phyloP scores from a whole-genome alignment of 2,329 filamentous ascomycete species.

The Cordyceps cateniannulata region DNA sequence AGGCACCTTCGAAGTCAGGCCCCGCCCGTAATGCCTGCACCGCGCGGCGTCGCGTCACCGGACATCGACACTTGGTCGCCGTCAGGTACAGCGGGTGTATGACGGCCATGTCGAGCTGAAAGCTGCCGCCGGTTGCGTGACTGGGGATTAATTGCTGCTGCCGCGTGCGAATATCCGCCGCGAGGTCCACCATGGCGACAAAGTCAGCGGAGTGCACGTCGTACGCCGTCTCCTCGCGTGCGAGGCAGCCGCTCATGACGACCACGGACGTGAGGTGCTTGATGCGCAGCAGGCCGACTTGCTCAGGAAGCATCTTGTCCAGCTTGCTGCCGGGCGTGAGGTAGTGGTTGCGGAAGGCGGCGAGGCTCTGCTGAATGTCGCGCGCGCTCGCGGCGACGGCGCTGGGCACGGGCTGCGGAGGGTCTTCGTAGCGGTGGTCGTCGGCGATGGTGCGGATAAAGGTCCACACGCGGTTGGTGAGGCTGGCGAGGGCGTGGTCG shows the following conservation, averaged over 20 bases:
- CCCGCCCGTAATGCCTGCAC: conserved; percentile 10
- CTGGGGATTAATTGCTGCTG: neutral
- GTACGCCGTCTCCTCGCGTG: conserved; percentile 13
- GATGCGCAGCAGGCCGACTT: conserved; percentile 12
- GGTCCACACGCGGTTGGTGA: conserved; percentile 8
- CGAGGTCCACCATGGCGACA: conserved; percentile 12
- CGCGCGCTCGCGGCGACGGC: conserved; percentile 8
- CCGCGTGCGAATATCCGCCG: neutral
- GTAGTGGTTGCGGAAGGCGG: conserved; percentile 3
- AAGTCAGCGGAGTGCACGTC: conserved; percentile 13
- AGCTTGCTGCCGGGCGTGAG: neutral
- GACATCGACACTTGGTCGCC: conserved; percentile 15
- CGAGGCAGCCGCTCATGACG: conserved; percentile 11
- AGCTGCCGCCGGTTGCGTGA: conserved; percentile 1
- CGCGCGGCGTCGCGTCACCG: conserved; percentile 13
- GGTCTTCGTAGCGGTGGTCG: conserved; percentile 11
- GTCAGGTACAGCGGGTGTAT: conserved; percentile 15
- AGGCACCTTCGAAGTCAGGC: conserved; percentile 10
- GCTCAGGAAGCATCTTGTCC: conserved; percentile 6
- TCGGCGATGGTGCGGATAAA: conserved; percentile 13
- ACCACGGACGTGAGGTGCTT: conserved; percentile 13
- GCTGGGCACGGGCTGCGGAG: conserved; percentile 3
- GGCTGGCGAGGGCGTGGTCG: conserved; percentile 7
- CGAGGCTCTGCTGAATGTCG: conserved; percentile 9
- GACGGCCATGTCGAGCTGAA: conserved; percentile 14